Evolutionary conservation across 139 green algal genomes (phyloP).

Genomic region (Chlamydomonas eustigma): DNA sequence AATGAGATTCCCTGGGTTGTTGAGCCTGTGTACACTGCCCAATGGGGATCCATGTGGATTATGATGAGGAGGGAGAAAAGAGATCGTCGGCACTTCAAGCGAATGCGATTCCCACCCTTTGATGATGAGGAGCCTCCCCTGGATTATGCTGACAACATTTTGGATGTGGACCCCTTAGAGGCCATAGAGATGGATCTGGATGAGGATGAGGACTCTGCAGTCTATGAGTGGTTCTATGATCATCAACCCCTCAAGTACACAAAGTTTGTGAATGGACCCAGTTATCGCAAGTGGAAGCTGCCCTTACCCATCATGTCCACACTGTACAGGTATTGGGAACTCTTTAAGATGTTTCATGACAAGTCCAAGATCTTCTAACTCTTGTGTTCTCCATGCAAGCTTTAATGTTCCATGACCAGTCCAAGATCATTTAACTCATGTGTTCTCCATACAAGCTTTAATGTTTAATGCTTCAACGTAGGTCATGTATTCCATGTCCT

Average conservation of each 20-base stretch:
- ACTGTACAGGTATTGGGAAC: slow-evolving; percentile 76
- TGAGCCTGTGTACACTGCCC: slow-evolving; percentile 94
- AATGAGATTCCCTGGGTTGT: slow-evolving; percentile 97
- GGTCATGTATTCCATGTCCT: too few relatives aligned
- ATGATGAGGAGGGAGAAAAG: slow-evolving; percentile 99
- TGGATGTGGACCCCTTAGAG: slow-evolving; percentile 89
- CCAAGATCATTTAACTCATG: too few relatives aligned
- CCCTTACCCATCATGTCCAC: slow-evolving; percentile 92
- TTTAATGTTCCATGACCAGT: too few relatives aligned
- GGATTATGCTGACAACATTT: slow-evolving; percentile 98
- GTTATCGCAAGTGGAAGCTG: slow-evolving; percentile 92
- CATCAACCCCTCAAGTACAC: slow-evolving; percentile 87
- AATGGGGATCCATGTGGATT: slow-evolving; percentile 99
- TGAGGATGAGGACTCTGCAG: slow-evolving; percentile 76
- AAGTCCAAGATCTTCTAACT: too few relatives aligned
- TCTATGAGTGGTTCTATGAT: slow-evolving; percentile 94
- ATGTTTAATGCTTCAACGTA: too few relatives aligned
- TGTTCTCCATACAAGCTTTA: too few relatives aligned
- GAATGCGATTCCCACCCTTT: slow-evolving; percentile 99
- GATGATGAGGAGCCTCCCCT: slow-evolving; percentile 99
- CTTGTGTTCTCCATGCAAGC: too few relatives aligned
- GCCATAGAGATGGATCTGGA: slow-evolving; percentile 98
- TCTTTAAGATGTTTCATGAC: too few relatives aligned
- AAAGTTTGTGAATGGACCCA: slow-evolving; percentile 87
- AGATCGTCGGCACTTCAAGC: slow-evolving; percentile 98